These are phyloP conservation scores for Fusarium haematococcum DNA, from an alignment of 2,329 filamentous ascomycete genomes.

Conservation along the genomic window DNA sequence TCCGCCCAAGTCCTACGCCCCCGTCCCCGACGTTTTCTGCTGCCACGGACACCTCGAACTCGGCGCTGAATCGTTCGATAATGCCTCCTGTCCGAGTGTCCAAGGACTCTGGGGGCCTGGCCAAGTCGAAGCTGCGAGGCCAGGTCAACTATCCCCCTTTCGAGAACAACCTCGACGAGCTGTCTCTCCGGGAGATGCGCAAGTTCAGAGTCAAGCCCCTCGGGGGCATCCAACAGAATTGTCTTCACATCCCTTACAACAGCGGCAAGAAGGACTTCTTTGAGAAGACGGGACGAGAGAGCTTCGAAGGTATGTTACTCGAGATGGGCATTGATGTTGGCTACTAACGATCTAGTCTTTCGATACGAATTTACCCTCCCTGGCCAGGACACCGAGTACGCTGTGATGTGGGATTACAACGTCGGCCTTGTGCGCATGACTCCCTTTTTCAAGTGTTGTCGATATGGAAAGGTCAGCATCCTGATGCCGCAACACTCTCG, in stretches of 20 bases:
- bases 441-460: conserved; percentile 91
- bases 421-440: conserved; percentile 94
- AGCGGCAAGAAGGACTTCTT: conserved; percentile 93
- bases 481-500: background rate
- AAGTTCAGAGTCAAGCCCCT: conserved; percentile 75
- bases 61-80: conserved; percentile 10
- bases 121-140: conserved; percentile 72
- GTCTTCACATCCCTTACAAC: conserved; percentile 89
- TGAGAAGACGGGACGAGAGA: conserved; percentile 86
- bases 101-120: conserved; percentile 60
- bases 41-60: conserved; percentile 13
- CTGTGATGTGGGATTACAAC: conserved; percentile 97
- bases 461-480: conserved; percentile 81
- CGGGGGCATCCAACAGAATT: conserved; percentile 70
- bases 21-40: conserved; percentile 32
- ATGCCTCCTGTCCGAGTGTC: conserved; percentile 44
- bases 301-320: conserved; percentile 79
- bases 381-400: conserved; percentile 73
- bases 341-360: conserved; percentile 38
- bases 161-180: conserved; percentile 71
- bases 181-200: conserved; percentile 67
- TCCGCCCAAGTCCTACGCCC: conserved; percentile 53
- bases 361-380: conserved; percentile 81
- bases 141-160: conserved; percentile 79
- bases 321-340: background rate